These are phyloP conservation scores for Saturnispora diversa DNA, from an alignment of 805 yeast genomes.

Conservation along the genomic window DNA sequence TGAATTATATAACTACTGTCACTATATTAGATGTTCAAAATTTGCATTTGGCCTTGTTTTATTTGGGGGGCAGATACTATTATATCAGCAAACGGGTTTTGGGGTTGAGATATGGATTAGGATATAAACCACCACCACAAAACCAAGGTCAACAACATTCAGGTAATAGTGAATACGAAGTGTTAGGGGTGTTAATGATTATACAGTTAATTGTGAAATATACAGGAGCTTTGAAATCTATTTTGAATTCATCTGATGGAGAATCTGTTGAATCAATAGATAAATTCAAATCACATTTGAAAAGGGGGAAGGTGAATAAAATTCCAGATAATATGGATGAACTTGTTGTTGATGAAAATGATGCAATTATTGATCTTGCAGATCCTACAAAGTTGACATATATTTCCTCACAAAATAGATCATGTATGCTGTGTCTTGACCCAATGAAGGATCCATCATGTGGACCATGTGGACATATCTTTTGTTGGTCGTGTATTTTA, in stretches of 20 bases:
- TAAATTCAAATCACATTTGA: neutral
- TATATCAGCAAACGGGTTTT: constrained; percentile 66
- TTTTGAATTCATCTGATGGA: neutral
- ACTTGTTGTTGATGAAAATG: constrained; percentile 4
- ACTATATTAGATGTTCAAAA: constrained; percentile 49
- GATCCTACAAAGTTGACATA: constrained; percentile 54
- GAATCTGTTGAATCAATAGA: neutral
- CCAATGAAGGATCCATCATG: constrained; percentile 75
- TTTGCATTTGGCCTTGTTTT: constrained; percentile 72
- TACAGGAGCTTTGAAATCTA: neutral
- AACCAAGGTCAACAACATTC: constrained; percentile 14
- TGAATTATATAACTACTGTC: constrained; percentile 33
- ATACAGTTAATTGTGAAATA: constrained; percentile 44
- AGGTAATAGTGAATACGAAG: constrained; percentile 46
- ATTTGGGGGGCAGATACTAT: constrained; percentile 76
- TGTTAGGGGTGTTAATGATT: constrained; percentile 58
- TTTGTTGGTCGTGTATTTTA: constrained; percentile 85
- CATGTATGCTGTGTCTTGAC: constrained; percentile 79
- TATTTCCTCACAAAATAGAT: constrained; percentile 60
- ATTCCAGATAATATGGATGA: neutral
- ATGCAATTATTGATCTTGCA: constrained; percentile 40
- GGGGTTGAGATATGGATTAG: constrained; percentile 73
- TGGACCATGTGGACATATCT: constrained; percentile 86
- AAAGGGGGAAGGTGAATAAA: constrained; percentile 2
- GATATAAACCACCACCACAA: constrained; percentile 44